Conservation (phyloP, 192 early-diverging fungal species). For the Backusella parvicylindrica region DNA sequence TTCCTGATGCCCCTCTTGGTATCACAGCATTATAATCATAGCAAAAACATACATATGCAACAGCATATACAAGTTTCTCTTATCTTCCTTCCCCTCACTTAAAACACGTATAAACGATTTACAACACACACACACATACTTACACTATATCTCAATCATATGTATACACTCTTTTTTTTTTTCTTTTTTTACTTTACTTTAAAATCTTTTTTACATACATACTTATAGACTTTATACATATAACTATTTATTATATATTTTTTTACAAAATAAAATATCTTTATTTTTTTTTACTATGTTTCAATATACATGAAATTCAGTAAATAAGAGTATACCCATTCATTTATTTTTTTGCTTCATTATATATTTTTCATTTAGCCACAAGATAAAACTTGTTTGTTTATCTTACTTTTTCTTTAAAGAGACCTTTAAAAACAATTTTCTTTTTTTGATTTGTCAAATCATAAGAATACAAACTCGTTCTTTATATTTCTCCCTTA, state of each 20-base stretch:
- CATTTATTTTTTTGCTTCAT: neutral
- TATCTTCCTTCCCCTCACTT: neutral
- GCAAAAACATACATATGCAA: neutral
- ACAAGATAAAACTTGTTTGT: neutral
- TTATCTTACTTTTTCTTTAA: neutral
- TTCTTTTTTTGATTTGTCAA: neutral
- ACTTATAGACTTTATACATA: conserved; percentile 2
- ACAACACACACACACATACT: neutral
- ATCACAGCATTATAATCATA: conserved; percentile 3
- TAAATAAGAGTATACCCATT: neutral
- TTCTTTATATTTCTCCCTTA: neutral
- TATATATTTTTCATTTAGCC: neutral
- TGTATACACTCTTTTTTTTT: neutral
- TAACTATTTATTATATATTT: neutral
- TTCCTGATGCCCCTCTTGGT: conserved; percentile 24
- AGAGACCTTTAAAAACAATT: neutral
- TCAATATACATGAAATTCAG: neutral
- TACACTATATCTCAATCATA: neutral
- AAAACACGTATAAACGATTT: neutral
- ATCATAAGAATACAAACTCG: neutral
- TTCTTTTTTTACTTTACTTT: neutral
- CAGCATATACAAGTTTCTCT: neutral
- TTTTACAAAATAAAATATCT: neutral
- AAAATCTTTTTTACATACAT: neutral
- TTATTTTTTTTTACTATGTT: neutral